These are phyloP conservation scores for Yamadazyma scolyti DNA, from an alignment of 805 yeast species.

Conservation along the genomic window DNA sequence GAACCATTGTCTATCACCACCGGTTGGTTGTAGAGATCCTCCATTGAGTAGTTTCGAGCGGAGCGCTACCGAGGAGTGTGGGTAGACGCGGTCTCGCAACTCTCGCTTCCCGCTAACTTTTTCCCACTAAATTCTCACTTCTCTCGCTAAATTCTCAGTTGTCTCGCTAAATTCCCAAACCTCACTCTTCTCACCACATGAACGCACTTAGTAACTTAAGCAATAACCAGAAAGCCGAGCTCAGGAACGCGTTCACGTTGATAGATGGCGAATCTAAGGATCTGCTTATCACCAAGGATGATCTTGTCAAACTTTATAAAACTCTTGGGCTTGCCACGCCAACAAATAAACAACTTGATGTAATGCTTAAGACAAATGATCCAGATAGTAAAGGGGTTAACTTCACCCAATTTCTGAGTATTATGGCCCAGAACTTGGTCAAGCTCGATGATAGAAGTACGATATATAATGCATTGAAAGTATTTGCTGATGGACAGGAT, in stretches of 20 bases:
- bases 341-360: conserved; percentile 36
- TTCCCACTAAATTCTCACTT: too few relatives aligned
- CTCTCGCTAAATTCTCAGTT: too few relatives aligned
- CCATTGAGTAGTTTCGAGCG: too few relatives aligned
- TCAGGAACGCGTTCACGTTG: conserved; percentile 72
- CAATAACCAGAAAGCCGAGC: conserved; percentile 58
- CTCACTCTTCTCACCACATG: too few relatives aligned
- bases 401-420: conserved; percentile 63
- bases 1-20: conserved; percentile 62
- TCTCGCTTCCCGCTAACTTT: too few relatives aligned
- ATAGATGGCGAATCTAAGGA: conserved; percentile 79
- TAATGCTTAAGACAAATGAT: conserved; percentile 42
- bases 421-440: conserved; percentile 55
- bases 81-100: too few relatives aligned
- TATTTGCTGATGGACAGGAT: conserved; percentile 37
- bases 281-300: conserved; percentile 54
- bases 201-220: conserved; percentile 43
- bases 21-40: conserved; percentile 44
- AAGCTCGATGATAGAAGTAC: conserved; percentile 50
- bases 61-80: too few relatives aligned
- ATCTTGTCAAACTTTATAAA: conserved; percentile 51
- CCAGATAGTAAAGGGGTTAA: conserved; percentile 34
- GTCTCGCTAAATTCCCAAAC: too few relatives aligned
- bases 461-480: conserved; percentile 55
- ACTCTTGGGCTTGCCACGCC: conserved; percentile 49